Evolutionary conservation across 192 early-diverging fungal genomes (phyloP), one percentile per base, ranked within the genome.

Genomic region (Coemansia sp.): DNA sequence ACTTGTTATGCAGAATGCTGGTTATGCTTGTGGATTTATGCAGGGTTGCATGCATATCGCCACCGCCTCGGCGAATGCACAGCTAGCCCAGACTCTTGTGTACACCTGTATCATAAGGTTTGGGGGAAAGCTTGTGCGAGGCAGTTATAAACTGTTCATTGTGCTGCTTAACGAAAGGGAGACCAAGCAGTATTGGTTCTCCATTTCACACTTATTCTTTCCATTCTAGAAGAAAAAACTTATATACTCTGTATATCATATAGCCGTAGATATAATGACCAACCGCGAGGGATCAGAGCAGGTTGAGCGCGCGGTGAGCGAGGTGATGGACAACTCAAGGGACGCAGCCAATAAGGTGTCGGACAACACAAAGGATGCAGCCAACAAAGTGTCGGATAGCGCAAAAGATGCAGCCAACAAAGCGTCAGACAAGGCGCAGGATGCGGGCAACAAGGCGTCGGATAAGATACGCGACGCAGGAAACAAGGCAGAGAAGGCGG

Each of bases 291-390:
- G 27, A 59, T 61, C 69, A 12, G 66, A 68, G 32, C 47, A 67
- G 43, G 58, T 58, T 58, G 65, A 78, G 37, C 56, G 66, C 9
- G 66, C 66, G 24, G 64, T 61, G 23, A 58, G 63, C 49, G 62
- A 76, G 23, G 58, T 47, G 21, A 69, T 75, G 59, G 67, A 63
- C n/a, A 69, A 53, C 55, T 38, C 70, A 19, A 66, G 51, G 25
- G 65, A 63, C 4, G 50, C 29, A 35, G 32, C 50, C 37, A 63
- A 67, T 15, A 53, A 67, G 38, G 60, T 64, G 8, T 63, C 38
- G 21, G 51, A 66, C 39, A 66, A 65, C 54, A 32, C 55, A 15
- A 35, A 56, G 55, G 29, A 56, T 5, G n/a, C 29, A 2, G 32
- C 27, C 27, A 17, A 56, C 25, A 14, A 56, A 5, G 54, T n/a